A percentile compares a stretch with the other conserved stretches of the same genome.
phyloP scores from a whole-genome alignment of 768 basidiomycete genomes.

The Boletus vermiculosoides region DNA sequence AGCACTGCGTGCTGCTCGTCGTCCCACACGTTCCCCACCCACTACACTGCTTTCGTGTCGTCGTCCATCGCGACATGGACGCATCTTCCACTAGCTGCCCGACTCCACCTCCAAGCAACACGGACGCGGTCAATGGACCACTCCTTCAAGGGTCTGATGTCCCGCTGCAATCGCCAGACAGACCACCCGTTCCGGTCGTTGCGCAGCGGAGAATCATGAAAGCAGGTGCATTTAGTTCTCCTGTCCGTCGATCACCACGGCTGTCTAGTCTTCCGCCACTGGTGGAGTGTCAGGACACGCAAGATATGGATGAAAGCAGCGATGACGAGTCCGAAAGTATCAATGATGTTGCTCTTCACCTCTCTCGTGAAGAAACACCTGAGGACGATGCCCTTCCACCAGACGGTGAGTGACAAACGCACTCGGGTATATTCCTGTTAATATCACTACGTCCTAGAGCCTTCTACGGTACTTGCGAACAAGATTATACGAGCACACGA shows the following conservation, averaged over 20 bases:
- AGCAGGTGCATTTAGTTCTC: constrained; percentile 28
- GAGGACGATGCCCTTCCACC: constrained; percentile 43
- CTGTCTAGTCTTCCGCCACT: constrained; percentile 42
- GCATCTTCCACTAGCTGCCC: constrained; percentile 25
- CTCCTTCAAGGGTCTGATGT: constrained; percentile 50
- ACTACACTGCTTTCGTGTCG: neutral
- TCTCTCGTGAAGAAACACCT: constrained; percentile 48
- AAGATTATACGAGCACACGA: constrained; percentile 67
- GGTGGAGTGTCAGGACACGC: constrained; percentile 10
- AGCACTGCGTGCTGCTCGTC: neutral
- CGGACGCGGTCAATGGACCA: constrained; percentile 43
- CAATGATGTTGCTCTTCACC: constrained; percentile 22
- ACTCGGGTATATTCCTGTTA: constrained; percentile 5
- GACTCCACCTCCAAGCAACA: constrained; percentile 31
- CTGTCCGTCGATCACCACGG: constrained; percentile 51
- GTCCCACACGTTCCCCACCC: neutral
- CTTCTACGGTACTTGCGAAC: constrained; percentile 63
- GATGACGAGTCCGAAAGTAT: constrained; percentile 34
- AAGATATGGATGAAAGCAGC: constrained; percentile 22
- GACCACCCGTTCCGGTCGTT: constrained; percentile 39
- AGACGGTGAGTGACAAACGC: constrained; percentile 39
- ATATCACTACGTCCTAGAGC: constrained; percentile 43
- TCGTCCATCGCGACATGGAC: constrained; percentile 19
- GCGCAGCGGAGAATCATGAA: constrained; percentile 31
- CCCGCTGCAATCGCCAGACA: constrained; percentile 53